These are phyloP conservation scores for Candida parachauliodes DNA, from an alignment of 805 yeast species.

Conservation along the genomic window DNA sequence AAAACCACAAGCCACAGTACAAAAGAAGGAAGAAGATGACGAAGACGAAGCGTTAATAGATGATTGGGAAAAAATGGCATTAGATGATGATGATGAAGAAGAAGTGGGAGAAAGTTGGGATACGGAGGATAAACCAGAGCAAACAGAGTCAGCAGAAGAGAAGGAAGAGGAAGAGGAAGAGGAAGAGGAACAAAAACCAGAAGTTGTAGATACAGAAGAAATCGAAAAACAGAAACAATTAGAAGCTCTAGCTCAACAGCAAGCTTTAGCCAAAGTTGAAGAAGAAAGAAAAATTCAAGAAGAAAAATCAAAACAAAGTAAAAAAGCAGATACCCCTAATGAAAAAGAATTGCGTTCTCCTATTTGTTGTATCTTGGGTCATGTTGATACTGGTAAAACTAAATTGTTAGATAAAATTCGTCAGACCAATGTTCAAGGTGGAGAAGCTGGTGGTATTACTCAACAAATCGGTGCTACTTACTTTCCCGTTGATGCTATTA, in stretches of 20 bases:
- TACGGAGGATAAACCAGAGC: conserved; percentile 33
- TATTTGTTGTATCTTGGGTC: conserved; percentile 98
- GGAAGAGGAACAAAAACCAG: conserved; percentile 29
- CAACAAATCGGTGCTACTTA: conserved; percentile 99
- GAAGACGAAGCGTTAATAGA: conserved; percentile 63
- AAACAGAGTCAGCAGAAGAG: conserved; percentile 27
- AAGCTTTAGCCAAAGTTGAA: conserved; percentile 22
- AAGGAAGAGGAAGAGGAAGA: conserved; percentile 29
- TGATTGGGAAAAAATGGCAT: conserved; percentile 80
- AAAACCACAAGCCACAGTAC: conserved; percentile 19
- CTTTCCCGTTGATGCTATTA: conserved; percentile 94
- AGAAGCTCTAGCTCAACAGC: conserved; percentile 20
- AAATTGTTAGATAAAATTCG: conserved; percentile 94
- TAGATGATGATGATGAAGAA: conserved; percentile 59
- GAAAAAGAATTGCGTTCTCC: conserved; percentile 87
- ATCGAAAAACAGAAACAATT: conserved; percentile 26
- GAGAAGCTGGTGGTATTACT: conserved; percentile 99
- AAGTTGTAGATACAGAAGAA: conserved; percentile 24
- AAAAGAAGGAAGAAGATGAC: conserved; percentile 19
- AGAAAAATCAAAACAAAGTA: conserved; percentile 18
- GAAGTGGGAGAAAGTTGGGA: conserved; percentile 53
- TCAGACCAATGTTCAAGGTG: conserved; percentile 99
- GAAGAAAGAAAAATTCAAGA: conserved; percentile 20
- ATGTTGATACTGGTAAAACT: conserved; percentile 99
- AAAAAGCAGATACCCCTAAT: conserved; percentile 23